phyloP scores from a whole-genome alignment of 202 grass and related monocot species.

The Carex arenaria region DNA sequence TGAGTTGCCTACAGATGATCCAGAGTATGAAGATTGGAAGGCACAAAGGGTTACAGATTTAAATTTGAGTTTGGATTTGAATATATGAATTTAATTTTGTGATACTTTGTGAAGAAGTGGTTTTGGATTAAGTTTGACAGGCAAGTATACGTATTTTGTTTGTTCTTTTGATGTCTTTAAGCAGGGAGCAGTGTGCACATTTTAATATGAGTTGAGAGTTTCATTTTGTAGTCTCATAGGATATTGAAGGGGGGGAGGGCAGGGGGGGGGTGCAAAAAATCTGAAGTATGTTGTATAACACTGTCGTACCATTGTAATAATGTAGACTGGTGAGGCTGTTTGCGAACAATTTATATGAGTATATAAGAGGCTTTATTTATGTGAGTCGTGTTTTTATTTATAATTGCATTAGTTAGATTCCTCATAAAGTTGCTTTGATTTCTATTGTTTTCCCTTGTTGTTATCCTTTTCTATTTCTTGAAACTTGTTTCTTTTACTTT shows the following conservation, averaged over 20 bases:
- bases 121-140: constrained; percentile 3
- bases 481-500: neutral
- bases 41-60: constrained; percentile 22
- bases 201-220: constrained; percentile 19
- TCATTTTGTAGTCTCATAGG: constrained; percentile 22
- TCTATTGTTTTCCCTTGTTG: neutral
- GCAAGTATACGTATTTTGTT: constrained; percentile 17
- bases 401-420: neutral
- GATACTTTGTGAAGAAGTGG: constrained; percentile 2
- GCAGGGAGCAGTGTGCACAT: neutral
- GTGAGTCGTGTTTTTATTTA: neutral
- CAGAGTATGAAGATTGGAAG: constrained; percentile 72
- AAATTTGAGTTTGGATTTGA: neutral
- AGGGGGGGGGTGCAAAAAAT: neutral
- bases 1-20: constrained; percentile 85
- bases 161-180: neutral
- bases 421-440: neutral
- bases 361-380: constrained; percentile 16
- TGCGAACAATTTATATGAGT: neutral
- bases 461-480: neutral
- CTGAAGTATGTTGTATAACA: constrained; percentile 16
- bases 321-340: constrained; percentile 18
- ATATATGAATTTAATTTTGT: constrained; percentile 1
- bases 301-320: constrained; percentile 17
- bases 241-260: neutral